Base-by-base conservation (phyloP, 1,139 yeast species). In the Lodderomyces orthopsilosis region DNA sequence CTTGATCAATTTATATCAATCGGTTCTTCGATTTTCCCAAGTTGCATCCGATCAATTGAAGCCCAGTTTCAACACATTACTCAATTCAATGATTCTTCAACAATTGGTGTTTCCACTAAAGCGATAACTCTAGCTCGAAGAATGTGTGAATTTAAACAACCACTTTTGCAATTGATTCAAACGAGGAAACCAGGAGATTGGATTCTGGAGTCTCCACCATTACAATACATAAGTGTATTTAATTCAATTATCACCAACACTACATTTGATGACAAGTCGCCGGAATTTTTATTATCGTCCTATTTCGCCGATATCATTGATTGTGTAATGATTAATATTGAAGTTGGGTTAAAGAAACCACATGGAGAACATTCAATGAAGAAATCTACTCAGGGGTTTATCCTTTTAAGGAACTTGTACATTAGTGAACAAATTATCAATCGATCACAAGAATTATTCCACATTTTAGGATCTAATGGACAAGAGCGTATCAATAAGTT, bases 271-370 rank as follows among this genome's bases (percentile, higher is more conserved):
- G 75, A 71, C 24, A 53, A 55, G 1, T 68, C 70, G 40, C 75
- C 81, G 0, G 66, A 68, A 28, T 78, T 71, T 45, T 60, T 85
- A 45, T 62, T 87, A 19, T 77, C 89, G 2, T 72, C 85, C 36
- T 88, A 76, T 57, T 75, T 81, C 47, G 77, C 88, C 42, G 96
- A 89, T 59, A 74, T 85, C 32, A 75, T 90, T 40, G 96, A 89
- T 59, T 82, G 83, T 35, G 72, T 87, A 30, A 73, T 84, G 59
- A 70, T 85, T 34, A 76, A 77, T 44, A 55, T 72, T 73, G 64
- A 91, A 75, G 61, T 72, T 63, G 53, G 80, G 66, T 58, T 88
- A 75, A 47, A 75, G 69, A 35, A 39, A 2, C 36, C 32, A n/a
- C 36, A 14, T n/a, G 49, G 72, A 19, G 35, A 30, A 27, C 46